Percentiles rank a stretch among this genome's conserved stretches.
phyloP scores from a whole-genome alignment of 202 grass and related monocot genomes.

The Elaeis oleifera region DNA sequence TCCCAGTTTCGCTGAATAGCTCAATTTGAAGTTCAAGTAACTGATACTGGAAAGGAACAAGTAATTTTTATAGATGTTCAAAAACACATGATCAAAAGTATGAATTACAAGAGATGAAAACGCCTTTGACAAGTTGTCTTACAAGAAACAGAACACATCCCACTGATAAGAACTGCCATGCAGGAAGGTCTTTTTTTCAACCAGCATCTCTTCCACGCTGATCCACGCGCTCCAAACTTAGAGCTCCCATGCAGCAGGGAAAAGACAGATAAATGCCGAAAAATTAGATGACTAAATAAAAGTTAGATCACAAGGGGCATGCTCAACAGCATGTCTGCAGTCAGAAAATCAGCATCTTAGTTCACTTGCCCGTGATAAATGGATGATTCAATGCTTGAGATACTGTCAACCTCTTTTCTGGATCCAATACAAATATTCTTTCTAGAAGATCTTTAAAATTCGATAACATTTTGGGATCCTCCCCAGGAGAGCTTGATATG shows the following conservation, averaged over 20 bases:
- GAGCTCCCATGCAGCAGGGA: conserved; percentile 62
- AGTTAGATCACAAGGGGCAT: conserved; percentile 58
- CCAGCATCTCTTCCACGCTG: conserved; percentile 53
- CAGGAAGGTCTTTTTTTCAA: conserved; percentile 54
- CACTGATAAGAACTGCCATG: conserved; percentile 63
- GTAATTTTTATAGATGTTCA: conserved; percentile 42
- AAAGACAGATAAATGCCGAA: conserved; percentile 65
- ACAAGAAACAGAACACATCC: conserved; percentile 99
- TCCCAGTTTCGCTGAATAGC: conserved; percentile 5
- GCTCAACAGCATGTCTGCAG: conserved; percentile 45
- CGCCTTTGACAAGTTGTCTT: conserved; percentile 90
- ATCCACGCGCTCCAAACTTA: conserved; percentile 33
- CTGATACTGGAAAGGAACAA: conserved; percentile 1
- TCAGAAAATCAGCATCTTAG: conserved; percentile 52
- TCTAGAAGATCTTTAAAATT: conserved; percentile 99
- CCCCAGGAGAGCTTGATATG: conserved; percentile 74
- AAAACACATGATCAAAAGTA: conserved; percentile 40
- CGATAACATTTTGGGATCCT: conserved; percentile 82
- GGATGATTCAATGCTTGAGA: conserved; percentile 95
- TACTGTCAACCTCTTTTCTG: conserved; percentile 98
- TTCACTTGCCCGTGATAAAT: conserved; percentile 99
- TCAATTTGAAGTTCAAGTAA: no score
- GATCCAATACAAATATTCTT: conserved; percentile 98
- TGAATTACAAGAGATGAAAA: conserved; percentile 71
- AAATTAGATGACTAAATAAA: conserved; percentile 55